These are phyloP conservation scores for Emmonsiellopsis sp. DNA, from an alignment of 2,329 filamentous ascomycete species.

Conservation along the genomic window DNA sequence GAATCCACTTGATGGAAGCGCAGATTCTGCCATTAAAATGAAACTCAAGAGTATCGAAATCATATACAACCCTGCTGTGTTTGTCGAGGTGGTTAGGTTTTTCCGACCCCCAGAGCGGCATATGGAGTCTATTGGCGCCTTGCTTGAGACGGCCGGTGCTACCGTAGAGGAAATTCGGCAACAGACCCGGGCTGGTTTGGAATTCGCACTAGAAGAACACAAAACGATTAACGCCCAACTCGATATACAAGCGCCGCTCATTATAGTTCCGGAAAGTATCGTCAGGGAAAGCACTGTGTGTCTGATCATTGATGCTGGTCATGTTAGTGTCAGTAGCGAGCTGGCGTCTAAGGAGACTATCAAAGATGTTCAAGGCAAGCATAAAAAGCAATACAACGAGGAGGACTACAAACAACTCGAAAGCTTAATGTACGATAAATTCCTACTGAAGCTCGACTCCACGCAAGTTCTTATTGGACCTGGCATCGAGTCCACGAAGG, in stretches of 20 bases:
- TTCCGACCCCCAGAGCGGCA: constrained; percentile 94
- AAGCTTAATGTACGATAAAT: constrained; percentile 95
- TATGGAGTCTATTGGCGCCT: constrained; percentile 93
- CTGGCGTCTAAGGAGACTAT: constrained; percentile 86
- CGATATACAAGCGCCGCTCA: constrained; percentile 88
- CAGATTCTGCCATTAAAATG: constrained; percentile 80
- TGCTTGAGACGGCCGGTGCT: constrained; percentile 91
- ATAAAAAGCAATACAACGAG: constrained; percentile 76
- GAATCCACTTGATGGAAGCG: constrained; percentile 85
- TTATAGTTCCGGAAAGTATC: constrained; percentile 93
- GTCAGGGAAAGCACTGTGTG: constrained; percentile 72
- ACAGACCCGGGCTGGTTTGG: constrained; percentile 88
- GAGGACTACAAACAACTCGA: constrained; percentile 83
- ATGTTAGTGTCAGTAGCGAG: constrained; percentile 88
- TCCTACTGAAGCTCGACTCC: constrained; percentile 82
- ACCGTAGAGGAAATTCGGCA: constrained; percentile 92
- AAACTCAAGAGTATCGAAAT: constrained; percentile 94
- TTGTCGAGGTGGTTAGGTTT: constrained; percentile 86
- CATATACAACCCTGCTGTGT: constrained; percentile 91
- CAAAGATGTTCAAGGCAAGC: constrained; percentile 82
- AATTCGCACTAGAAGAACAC: constrained; percentile 94
- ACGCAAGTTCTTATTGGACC: constrained; percentile 94
- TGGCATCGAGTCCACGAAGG: constrained; percentile 81
- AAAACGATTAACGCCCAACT: constrained; percentile 96
- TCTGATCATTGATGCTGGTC: constrained; percentile 90